Base-by-base conservation (phyloP, 192 early-diverging fungal genomes). In the Dissophora ornata region DNA sequence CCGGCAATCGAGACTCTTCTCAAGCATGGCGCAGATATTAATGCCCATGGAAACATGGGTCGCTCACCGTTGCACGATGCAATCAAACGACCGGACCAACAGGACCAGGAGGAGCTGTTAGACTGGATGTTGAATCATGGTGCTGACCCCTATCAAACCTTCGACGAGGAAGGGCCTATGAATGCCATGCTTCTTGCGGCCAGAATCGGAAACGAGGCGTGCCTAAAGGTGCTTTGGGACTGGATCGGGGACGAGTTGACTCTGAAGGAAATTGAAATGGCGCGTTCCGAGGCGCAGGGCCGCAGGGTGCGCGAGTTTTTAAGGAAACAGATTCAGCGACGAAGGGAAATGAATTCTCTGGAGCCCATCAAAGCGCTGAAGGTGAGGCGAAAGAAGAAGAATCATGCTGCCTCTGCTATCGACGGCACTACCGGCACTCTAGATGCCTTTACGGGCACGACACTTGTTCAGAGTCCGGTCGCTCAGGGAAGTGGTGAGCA, bases 121-220 rank as follows among this genome's bases (percentile, higher is more conserved):
- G 62, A 79, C 13, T 67, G 81, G 47, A 69, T 86, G 55, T 34
- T 86, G 29, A 51, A 67, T n/a, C 67, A 82, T 64, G 85, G 85
- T 11, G 85, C 85, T 0, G 70, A 86, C 57, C 79, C 79, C 24
- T 69, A 81, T 55, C 73, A 77, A 58, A 67, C 73, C 0, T 67
- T 61, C 50, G 73, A 77, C 26, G 63, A 77, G 0, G 64, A 59
- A 0, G 58, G 58, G 15, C 63, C 73, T 6, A 62, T 61, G 64
- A 77, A 61, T 22, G 57, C 73, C 0, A 48, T 77, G 58, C 73
- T 77, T 28, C 29, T 77, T 1, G 63, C 73, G 2, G 63, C 73
- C 15, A 59, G 63, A 2, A 67, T 55, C 19, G 73, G 64, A 6
- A 77, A 77, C 18, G 73, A 77, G 50, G 57, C 57, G 0, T 62